Conservation (phyloP, 2,329 filamentous ascomycete genomes). For the Sporothrix mexicana region DNA sequence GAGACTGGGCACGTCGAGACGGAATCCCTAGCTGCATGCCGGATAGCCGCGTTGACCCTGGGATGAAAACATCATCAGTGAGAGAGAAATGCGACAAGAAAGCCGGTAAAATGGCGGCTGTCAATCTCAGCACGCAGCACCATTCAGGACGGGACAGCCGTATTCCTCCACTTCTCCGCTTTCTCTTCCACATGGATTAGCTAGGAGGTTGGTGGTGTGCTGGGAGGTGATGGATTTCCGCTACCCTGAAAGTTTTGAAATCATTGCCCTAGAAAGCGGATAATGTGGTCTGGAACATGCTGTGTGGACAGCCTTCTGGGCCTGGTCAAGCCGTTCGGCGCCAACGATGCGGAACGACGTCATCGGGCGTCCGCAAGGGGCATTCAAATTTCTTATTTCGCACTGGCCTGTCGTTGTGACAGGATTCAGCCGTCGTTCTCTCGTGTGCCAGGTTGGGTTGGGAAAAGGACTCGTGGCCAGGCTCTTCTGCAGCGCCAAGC, state of each 20-base stretch:
- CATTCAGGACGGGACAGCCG: background rate
- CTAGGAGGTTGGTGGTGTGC: background rate
- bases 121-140: constrained; percentile 20
- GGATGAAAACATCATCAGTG: background rate
- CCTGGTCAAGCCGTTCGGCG: background rate
- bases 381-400: constrained; percentile 15
- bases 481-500: constrained; percentile 23
- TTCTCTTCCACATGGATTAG: constrained; percentile 24
- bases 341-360: constrained; percentile 33
- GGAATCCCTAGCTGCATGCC: constrained; percentile 22
- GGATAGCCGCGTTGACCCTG: constrained; percentile 30
- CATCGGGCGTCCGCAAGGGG: constrained; percentile 32
- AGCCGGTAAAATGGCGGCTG: constrained; percentile 16
- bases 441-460: constrained; percentile 5
- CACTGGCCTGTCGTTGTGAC: background rate
- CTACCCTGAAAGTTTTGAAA: constrained; percentile 19
- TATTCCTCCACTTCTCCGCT: constrained; percentile 30
- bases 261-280: constrained; percentile 1
- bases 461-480: background rate
- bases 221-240: constrained; percentile 2
- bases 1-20: constrained; percentile 8
- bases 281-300: constrained; percentile 28
- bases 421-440: constrained; percentile 8
- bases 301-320: background rate
- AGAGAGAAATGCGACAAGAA: background rate